Evolutionary conservation across 441 rosid genomes (phyloP).

Genomic region (Iberis amara): DNA sequence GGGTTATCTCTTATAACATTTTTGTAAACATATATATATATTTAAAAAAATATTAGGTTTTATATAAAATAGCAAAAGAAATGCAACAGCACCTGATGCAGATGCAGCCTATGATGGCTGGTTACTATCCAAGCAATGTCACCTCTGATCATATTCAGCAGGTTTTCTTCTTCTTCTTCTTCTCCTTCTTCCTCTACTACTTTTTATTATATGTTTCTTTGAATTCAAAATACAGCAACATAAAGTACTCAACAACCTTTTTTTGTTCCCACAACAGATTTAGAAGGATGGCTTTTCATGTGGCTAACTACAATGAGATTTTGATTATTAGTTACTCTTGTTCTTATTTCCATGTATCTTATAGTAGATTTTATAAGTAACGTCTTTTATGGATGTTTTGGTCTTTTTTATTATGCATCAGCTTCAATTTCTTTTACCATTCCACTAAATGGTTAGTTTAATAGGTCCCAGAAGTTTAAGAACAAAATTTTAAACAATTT

Average conservation of each 20-base stretch:
- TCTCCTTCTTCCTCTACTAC: constrained; percentile 16
- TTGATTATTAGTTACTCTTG: neutral
- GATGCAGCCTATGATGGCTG: constrained; percentile 99
- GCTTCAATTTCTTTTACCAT: neutral
- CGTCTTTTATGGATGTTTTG: neutral
- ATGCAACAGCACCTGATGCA: constrained; percentile 99
- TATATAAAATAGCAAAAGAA: constrained; percentile 48
- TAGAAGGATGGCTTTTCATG: too few relatives aligned
- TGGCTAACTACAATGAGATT: neutral
- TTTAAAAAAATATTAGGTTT: constrained; percentile 26
- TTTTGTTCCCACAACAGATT: neutral
- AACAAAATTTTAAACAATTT: too few relatives aligned
- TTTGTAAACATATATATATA: too few relatives aligned
- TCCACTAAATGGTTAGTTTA: neutral
- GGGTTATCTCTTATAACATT: constrained; percentile 23
- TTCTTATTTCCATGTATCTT: too few relatives aligned
- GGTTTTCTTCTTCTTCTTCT: constrained; percentile 41
- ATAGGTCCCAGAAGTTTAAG: too few relatives aligned
- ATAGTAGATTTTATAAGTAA: too few relatives aligned
- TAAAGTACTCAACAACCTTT: constrained; percentile 19
- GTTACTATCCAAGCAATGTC: constrained; percentile 96
- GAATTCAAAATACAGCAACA: neutral
- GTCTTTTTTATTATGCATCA: constrained; percentile 15
- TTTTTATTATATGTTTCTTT: constrained; percentile 5
- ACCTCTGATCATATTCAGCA: constrained; percentile 99